Conservation (phyloP, 2,329 filamentous ascomycete species). For the Monilinia vaccinii-corymbosi region DNA sequence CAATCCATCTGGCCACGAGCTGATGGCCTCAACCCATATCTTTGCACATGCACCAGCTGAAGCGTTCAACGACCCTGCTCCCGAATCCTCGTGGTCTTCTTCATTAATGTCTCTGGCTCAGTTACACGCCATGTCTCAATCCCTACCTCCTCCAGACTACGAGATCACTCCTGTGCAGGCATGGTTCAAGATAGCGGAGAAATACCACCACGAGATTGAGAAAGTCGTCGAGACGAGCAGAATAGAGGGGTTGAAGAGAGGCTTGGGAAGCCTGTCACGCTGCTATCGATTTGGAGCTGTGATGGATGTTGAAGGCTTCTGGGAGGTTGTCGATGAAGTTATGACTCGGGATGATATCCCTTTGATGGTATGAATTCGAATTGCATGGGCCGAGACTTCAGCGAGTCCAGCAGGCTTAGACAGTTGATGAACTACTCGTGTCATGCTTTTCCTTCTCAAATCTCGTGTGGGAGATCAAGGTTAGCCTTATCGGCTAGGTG, state of each 20-base stretch:
- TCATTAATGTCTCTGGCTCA: slow-evolving; percentile 10
- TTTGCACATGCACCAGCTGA: slow-evolving; percentile 17
- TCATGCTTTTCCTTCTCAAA: background rate
- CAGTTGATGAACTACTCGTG: rapidly evolving
- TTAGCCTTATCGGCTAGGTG: background rate
- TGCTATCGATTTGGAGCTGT: slow-evolving; percentile 26
- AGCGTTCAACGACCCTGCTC: slow-evolving; percentile 1
- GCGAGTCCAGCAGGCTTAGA: background rate
- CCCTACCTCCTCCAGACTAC: slow-evolving; percentile 19
- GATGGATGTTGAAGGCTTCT: slow-evolving; percentile 21
- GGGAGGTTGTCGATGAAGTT: slow-evolving; percentile 18
- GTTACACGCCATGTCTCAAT: slow-evolving; percentile 17
- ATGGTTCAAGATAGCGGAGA: slow-evolving; percentile 22
- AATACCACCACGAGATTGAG: slow-evolving; percentile 10
- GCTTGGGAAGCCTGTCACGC: slow-evolving; percentile 15
- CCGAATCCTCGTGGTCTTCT: slow-evolving; percentile 8
- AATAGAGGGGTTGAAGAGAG: slow-evolving; percentile 19
- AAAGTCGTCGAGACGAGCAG: background rate
- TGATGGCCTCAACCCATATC: slow-evolving; percentile 23
- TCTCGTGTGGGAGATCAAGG: background rate
- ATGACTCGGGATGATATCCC: background rate
- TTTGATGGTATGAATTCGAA: background rate
- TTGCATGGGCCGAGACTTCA: background rate
- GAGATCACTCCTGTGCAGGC: slow-evolving; percentile 28
- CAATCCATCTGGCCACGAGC: slow-evolving; percentile 19